Base-by-base conservation (phyloP, 1,284 basidiomycete species). In the Flammula alnicola region DNA sequence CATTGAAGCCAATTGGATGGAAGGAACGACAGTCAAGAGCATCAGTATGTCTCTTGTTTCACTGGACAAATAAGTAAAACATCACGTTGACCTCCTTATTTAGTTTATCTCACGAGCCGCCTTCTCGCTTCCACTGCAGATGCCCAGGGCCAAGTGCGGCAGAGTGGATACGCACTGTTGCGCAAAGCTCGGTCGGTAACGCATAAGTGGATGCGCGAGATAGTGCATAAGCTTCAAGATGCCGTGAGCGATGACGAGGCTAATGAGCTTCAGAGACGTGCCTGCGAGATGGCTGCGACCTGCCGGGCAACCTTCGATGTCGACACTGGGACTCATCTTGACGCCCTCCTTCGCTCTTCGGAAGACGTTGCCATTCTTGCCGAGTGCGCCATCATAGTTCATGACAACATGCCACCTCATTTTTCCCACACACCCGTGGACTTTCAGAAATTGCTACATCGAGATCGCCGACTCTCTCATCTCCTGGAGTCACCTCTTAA, bases 281-380 rank as follows among this genome's bases (percentile, higher is more conserved):
- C 73, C 17, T 68, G 65, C 42, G 65, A 70, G 20, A 63, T 67
- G 32, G 72, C 72, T 0, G 63, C 63, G 2, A 67, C 66, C 5
- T 79, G 77, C 55, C 63, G 69, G 10, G 60, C 63, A 2, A 78
- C 76, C 1, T 79, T 65, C 40, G 67, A 73, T 50, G 69, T 74
- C 4, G 69, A 66, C 37, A 16, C 47, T 3, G 26, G 47, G 5
- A 5, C 16, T 2, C 50, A 64, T 45, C 26, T 64, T 0, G 4
- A 9, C 5, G 17, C 16, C 1, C 52, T 72, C 0, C 50, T 73
- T 4, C 17, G 22, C 12, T 61, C 59, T n/a, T 25, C 48, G 0
- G 52, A 52, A 12, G 69, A 74, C 35, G 33, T 72, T 12, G 25
- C 47, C 2, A 55, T 65, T 3, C 57, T 74, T 0, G 45, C 77